Evolutionary conservation across 2,329 filamentous ascomycete genomes (phyloP).

Genomic region (Periconia sp.): DNA sequence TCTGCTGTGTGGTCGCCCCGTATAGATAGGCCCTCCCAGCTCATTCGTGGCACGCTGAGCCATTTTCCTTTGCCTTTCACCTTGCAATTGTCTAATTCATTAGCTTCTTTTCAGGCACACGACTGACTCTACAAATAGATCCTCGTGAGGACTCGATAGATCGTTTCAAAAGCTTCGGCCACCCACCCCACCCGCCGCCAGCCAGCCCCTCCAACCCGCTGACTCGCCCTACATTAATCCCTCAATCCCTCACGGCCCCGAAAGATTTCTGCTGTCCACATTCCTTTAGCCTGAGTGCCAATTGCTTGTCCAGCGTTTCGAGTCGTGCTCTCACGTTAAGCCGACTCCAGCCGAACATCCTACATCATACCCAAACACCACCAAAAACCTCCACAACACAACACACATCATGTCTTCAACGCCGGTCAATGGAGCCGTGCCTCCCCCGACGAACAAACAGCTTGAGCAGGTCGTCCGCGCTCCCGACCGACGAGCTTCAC

Average conservation of each 20-base stretch:
- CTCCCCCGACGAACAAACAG: conserved; percentile 54
- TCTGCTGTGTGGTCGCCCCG: no score
- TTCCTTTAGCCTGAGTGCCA: not conserved
- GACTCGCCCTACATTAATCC: not conserved
- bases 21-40: no score
- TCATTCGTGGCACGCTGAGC: not conserved
- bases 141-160: no score
- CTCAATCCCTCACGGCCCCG: not conserved
- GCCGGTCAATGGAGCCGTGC: conserved; percentile 29
- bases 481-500: conserved; percentile 71
- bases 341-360: conserved; percentile 4
- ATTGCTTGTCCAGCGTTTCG: not conserved
- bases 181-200: not conserved
- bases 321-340: not conserved
- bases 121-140: no score
- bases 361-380: not conserved
- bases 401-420: conserved; percentile 33
- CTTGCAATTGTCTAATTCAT: conserved; percentile 5
- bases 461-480: conserved; percentile 57
- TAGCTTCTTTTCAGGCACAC: not conserved
- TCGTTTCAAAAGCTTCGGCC: not conserved
- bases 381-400: conserved; percentile 4
- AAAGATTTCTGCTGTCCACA: not conserved
- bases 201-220: not conserved
- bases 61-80: not conserved